Evolutionary conservation across 768 basidiomycete genomes (phyloP).

Genomic region (Hysterangium stoloniferum): DNA sequence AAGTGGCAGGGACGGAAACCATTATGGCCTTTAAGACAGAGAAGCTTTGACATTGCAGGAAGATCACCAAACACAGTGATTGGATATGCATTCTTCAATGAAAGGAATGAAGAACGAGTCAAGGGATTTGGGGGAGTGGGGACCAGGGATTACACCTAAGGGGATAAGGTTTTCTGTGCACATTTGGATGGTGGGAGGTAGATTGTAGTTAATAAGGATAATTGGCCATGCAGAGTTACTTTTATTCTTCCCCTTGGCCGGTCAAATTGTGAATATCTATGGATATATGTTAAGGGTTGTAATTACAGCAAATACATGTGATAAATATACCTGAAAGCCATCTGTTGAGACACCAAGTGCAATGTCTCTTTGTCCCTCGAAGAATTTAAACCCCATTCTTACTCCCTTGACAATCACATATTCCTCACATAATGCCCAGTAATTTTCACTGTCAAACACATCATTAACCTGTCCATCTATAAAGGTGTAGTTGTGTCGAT

Average conservation of each 20-base stretch:
- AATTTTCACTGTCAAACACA: background rate
- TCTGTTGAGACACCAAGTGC: background rate
- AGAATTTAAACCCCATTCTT: background rate
- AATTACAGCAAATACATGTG: background rate
- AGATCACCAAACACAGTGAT: conserved; percentile 3
- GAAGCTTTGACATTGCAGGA: background rate
- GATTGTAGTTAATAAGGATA: conserved; percentile 15
- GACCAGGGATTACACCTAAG: conserved; percentile 19
- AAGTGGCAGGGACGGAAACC: background rate
- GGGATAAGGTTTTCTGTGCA: conserved; percentile 14
- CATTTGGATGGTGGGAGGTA: conserved; percentile 18
- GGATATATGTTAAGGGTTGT: background rate
- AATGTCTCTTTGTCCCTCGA: background rate
- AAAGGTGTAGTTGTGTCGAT: background rate
- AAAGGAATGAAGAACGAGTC: conserved; percentile 17
- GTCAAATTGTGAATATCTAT: conserved; percentile 16
- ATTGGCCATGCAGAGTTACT: conserved; percentile 16
- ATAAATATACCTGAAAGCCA: background rate
- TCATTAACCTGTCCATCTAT: background rate
- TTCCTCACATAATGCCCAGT: background rate
- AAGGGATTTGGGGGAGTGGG: conserved; percentile 16
- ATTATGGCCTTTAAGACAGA: conserved; percentile 1
- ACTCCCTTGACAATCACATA: background rate
- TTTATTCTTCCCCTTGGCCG: background rate
- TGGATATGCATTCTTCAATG: conserved; percentile 12